These are phyloP conservation scores for Isabelozyma pseudorhagii DNA, from an alignment of 805 yeast species.

Conservation along the genomic window DNA sequence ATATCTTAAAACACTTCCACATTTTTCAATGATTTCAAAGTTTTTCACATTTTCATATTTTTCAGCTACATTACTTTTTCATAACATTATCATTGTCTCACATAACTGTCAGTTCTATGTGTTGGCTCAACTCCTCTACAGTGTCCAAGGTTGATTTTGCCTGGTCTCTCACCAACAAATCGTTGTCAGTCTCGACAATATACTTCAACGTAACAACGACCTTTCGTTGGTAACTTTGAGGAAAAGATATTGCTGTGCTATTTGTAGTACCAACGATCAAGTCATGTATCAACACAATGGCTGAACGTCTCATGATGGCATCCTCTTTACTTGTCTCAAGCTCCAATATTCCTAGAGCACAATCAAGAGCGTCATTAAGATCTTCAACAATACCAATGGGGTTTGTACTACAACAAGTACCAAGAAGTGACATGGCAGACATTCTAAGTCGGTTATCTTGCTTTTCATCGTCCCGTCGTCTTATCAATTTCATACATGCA, in stretches of 20 bases:
- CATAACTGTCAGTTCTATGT: background rate
- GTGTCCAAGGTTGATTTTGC: conserved; percentile 34
- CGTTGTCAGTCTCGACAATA: conserved; percentile 47
- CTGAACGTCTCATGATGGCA: conserved; percentile 70
- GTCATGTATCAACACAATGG: conserved; percentile 66
- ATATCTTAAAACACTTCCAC: no score
- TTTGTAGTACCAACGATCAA: conserved; percentile 46
- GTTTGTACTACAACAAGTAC: conserved; percentile 59
- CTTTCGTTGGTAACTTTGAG: conserved; percentile 44
- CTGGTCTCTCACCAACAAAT: conserved; percentile 59
- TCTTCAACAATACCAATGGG: conserved; percentile 49
- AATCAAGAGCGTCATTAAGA: conserved; percentile 63
- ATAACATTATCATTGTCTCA: no score
- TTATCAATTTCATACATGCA: conserved; percentile 39
- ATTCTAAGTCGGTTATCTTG: conserved; percentile 65
- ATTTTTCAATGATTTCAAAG: no score
- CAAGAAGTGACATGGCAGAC: conserved; percentile 87
- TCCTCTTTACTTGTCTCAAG: conserved; percentile 46
- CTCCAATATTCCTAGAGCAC: conserved; percentile 70
- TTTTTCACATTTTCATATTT: no score
- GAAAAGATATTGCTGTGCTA: conserved; percentile 48
- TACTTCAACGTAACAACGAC: conserved; percentile 44
- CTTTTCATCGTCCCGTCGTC: conserved; percentile 22
- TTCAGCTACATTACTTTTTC: no score
- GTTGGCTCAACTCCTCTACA: conserved; percentile 20